Percentiles rank a stretch among this genome's conserved stretches.
Evolutionary conservation across 176 grass and related monocot species (phyloP).

Genomic region (Ampelocalamus luodianensis): DNA sequence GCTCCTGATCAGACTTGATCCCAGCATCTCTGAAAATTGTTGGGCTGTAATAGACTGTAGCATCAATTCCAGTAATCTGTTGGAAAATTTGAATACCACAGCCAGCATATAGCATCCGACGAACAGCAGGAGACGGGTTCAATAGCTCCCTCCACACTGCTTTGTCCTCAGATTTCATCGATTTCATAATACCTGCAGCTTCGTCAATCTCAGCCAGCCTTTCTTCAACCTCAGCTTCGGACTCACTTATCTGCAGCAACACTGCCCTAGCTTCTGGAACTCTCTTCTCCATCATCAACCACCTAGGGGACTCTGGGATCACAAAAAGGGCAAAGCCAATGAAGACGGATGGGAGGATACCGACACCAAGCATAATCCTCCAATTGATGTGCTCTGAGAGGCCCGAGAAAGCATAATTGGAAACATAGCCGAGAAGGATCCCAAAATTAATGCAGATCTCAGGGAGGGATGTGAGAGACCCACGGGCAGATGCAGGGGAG

Average conservation of each 20-base stretch:
- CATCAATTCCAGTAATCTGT: conserved; percentile 92
- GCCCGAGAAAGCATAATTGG: conserved; percentile 87
- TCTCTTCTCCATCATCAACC: conserved; percentile 87
- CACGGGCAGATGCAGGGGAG: conserved; percentile 68
- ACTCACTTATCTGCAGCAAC: conserved; percentile 74
- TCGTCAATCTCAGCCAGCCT: conserved; percentile 78
- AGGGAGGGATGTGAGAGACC: conserved; percentile 85
- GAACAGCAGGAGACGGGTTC: conserved; percentile 70
- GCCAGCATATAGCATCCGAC: conserved; percentile 70
- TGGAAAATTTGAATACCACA: conserved; percentile 89
- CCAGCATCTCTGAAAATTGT: conserved; percentile 88
- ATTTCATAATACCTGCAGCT: conserved; percentile 62
- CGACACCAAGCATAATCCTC: conserved; percentile 94
- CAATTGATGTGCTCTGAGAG: conserved; percentile 84
- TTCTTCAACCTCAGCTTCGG: conserved; percentile 68
- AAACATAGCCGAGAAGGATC: conserved; percentile 90
- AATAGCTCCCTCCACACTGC: conserved; percentile 85
- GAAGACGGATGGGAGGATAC: conserved; percentile 83
- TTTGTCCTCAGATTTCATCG: conserved; percentile 56
- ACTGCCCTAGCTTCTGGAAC: conserved; percentile 68
- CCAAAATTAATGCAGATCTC: conserved; percentile 94
- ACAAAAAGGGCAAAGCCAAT: conserved; percentile 82
- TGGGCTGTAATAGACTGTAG: conserved; percentile 90
- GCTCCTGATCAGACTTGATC: conserved; percentile 76
- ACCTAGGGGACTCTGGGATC: conserved; percentile 90